phyloP scores from a whole-genome alignment of 768 basidiomycete species.

The Pholiota conissans region DNA sequence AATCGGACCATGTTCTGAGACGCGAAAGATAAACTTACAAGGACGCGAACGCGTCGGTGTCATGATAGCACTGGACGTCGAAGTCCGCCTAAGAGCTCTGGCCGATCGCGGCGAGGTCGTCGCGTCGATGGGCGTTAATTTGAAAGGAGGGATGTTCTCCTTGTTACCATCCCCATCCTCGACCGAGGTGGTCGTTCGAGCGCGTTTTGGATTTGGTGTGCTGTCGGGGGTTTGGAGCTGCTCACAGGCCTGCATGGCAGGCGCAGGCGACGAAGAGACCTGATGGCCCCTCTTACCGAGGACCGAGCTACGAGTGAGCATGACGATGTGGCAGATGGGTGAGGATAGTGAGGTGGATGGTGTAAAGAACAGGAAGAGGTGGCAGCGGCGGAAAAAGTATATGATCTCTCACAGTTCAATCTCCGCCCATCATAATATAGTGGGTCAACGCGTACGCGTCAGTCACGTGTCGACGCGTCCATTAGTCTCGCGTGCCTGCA shows the following conservation, averaged over 20 bases:
- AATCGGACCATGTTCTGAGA: slow-evolving; percentile 3
- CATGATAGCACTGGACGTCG: slow-evolving; percentile 26
- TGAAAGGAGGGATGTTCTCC: slow-evolving; percentile 75
- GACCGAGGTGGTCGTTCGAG: slow-evolving; percentile 43
- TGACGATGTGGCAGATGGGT: slow-evolving; percentile 21
- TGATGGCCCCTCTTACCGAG: slow-evolving; percentile 53
- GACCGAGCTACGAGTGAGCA: slow-evolving; percentile 51
- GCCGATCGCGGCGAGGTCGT: slow-evolving; percentile 39
- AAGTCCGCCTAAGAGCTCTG: slow-evolving; percentile 39
- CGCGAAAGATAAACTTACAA: slow-evolving; percentile 34
- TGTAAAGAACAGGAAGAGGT: slow-evolving; percentile 18
- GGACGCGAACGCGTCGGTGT: slow-evolving; percentile 45
- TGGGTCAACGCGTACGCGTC: slow-evolving; percentile 35
- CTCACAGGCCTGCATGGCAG: slow-evolving; percentile 31
- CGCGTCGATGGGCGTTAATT: slow-evolving; percentile 33
- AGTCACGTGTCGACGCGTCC: slow-evolving; percentile 32
- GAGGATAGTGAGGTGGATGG: slow-evolving; percentile 23
- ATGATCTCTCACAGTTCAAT: slow-evolving; percentile 32
- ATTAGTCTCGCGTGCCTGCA: slow-evolving; percentile 14
- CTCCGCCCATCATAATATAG: slow-evolving; percentile 39
- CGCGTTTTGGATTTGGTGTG: slow-evolving; percentile 67
- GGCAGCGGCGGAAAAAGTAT: slow-evolving; percentile 9
- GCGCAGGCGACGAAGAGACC: slow-evolving; percentile 23
- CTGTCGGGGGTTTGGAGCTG: slow-evolving; percentile 59
- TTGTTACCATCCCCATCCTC: slow-evolving; percentile 67